Percentiles rank a stretch among this genome's conserved stretches.
Conservation (phyloP, 495 filamentous ascomycete genomes). For the Aspergillus coremiiformis region DNA sequence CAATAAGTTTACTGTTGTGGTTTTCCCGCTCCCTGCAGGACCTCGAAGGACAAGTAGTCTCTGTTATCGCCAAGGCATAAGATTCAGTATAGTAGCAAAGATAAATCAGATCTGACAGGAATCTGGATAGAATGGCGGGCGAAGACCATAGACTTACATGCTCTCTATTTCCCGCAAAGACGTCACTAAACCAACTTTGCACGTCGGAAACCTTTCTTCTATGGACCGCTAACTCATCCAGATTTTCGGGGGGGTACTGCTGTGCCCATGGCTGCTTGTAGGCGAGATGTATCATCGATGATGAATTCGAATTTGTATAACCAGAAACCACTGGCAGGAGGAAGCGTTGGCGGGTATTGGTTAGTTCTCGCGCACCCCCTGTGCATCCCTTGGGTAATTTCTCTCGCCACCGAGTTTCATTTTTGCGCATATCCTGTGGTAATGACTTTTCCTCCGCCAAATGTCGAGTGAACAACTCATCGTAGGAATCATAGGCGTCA, state of each 20-base stretch:
- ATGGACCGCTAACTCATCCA: conserved; percentile 86
- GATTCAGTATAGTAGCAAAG: background rate
- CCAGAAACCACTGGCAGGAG: conserved; percentile 10
- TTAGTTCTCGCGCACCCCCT: conserved; percentile 4
- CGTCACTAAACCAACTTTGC: conserved; percentile 67
- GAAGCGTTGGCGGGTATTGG: conserved; percentile 21
- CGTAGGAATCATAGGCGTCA: conserved; percentile 45
- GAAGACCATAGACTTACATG: conserved; percentile 25
- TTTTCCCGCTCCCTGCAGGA: conserved; percentile 89
- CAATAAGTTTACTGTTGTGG: conserved; percentile 71
- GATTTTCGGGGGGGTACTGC: conserved; percentile 59
- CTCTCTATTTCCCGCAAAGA: conserved; percentile 50
- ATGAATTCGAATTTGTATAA: background rate
- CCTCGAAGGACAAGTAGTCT: conserved; percentile 79
- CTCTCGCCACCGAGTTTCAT: background rate
- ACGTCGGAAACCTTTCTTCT: conserved; percentile 90
- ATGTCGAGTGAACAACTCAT: conserved; percentile 34
- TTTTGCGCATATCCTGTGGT: background rate
- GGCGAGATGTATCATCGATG: background rate
- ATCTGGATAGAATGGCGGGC: background rate
- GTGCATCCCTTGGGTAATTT: background rate
- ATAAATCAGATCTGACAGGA: background rate
- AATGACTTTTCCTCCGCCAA: conserved; percentile 3
- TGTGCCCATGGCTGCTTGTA: conserved; percentile 71
- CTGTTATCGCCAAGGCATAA: conserved; percentile 31